Evolutionary conservation across 441 rosid species (phyloP).

Genomic region (Brassica balearica): DNA sequence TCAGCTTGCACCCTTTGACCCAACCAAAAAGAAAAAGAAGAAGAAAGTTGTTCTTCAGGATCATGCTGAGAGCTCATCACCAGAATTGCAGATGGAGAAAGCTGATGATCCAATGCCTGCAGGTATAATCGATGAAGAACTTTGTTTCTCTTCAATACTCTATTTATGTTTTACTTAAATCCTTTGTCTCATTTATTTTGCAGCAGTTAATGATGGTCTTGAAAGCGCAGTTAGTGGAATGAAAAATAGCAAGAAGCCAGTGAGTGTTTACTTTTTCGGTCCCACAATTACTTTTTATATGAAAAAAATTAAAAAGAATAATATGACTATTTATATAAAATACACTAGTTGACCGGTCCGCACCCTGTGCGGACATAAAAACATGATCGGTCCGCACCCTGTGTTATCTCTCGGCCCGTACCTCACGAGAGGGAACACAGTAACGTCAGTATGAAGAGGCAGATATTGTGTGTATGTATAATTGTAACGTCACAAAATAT

Average conservation of each 20-base stretch:
- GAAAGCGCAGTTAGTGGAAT: slow-evolving; percentile 76
- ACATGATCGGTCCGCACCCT: too few relatives aligned
- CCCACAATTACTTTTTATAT: too few relatives aligned
- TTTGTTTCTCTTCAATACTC: background rate
- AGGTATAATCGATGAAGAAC: slow-evolving; percentile 33
- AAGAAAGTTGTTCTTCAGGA: slow-evolving; percentile 65
- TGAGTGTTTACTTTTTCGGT: slow-evolving; percentile 46
- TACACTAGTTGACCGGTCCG: too few relatives aligned
- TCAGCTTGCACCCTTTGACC: slow-evolving; percentile 43
- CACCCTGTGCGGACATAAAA: too few relatives aligned
- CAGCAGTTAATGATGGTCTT: slow-evolving; percentile 75
- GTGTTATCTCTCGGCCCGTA: too few relatives aligned
- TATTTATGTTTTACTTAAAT: background rate
- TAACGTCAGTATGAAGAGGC: too few relatives aligned
- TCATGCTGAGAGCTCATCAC: slow-evolving; percentile 51
- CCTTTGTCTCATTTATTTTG: background rate
- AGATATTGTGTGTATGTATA: too few relatives aligned
- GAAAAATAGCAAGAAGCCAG: slow-evolving; percentile 89
- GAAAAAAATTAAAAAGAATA: too few relatives aligned
- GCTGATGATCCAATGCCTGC: slow-evolving; percentile 60
- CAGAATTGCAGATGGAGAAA: slow-evolving; percentile 64
- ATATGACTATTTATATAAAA: too few relatives aligned
- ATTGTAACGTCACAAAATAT: too few relatives aligned
- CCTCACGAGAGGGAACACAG: too few relatives aligned
- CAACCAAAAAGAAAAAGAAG: slow-evolving; percentile 49